phyloP scores from a whole-genome alignment of 352 stramenopile genomes.

The Globisporangium apiculatum region DNA sequence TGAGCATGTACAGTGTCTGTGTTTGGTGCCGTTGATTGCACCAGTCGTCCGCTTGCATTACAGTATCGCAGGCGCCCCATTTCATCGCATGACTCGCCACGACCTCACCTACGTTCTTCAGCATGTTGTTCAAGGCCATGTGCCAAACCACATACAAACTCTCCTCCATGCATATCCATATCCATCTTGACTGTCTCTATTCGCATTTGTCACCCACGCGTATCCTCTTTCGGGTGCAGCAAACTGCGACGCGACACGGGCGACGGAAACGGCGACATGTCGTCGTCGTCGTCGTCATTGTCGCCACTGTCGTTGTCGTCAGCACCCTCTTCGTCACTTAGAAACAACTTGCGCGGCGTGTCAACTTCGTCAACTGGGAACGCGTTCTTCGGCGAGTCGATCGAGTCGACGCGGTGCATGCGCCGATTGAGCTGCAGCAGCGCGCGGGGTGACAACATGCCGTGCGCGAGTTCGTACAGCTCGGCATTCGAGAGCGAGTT shows the following conservation, averaged over 20 bases:
- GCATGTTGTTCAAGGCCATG: too few relatives aligned
- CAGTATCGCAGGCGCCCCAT: too few relatives aligned
- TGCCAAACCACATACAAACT: too few relatives aligned
- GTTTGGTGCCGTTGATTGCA: too few relatives aligned
- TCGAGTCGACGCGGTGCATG: slow-evolving; percentile 55
- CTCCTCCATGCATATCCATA: background rate
- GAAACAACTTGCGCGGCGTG: slow-evolving; percentile 6
- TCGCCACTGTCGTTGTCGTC: background rate
- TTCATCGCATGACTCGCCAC: too few relatives aligned
- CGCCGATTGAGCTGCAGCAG: slow-evolving; percentile 61
- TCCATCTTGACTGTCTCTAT: background rate
- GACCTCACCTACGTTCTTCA: too few relatives aligned
- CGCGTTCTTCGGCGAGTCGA: slow-evolving; percentile 65
- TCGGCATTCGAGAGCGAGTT: slow-evolving; percentile 52
- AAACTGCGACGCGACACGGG: slow-evolving; percentile 16
- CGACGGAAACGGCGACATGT: slow-evolving; percentile 15
- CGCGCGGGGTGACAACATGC: slow-evolving; percentile 63
- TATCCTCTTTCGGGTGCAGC: slow-evolving; percentile 19
- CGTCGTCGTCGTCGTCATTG: background rate
- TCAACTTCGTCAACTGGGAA: slow-evolving; percentile 31
- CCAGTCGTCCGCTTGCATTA: too few relatives aligned
- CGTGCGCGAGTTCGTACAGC: slow-evolving; percentile 75
- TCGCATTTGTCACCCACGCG: slow-evolving; percentile 13
- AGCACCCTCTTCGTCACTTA: slow-evolving; percentile 12
- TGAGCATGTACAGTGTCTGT: too few relatives aligned